A percentile compares a stretch with the other conserved stretches of the same genome.
Conservation (phyloP, 179 eudicot genomes). For the Monotropa hypopitys region DNA sequence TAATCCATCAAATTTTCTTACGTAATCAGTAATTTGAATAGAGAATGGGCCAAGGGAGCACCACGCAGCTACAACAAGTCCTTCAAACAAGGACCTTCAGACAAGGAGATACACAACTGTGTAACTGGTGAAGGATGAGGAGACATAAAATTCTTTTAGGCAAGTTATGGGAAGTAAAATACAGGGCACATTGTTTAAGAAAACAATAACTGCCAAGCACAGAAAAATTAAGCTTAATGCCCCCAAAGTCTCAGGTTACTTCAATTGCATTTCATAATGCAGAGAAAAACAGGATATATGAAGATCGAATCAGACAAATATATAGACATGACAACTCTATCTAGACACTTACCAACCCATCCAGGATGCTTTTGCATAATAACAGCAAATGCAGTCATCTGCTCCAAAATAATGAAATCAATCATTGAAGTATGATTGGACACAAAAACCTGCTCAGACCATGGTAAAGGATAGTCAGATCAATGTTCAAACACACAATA, state of each 20-base stretch:
- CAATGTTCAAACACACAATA: background rate
- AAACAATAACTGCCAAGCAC: background rate
- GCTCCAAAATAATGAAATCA: conserved; percentile 88
- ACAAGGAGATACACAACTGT: background rate
- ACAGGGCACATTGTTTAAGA: background rate
- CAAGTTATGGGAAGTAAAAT: background rate
- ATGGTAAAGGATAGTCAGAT: background rate
- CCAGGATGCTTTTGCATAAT: conserved; percentile 99
- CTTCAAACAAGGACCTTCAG: background rate
- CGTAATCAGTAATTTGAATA: background rate
- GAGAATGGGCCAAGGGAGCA: background rate
- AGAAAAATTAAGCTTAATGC: background rate
- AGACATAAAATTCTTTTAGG: background rate
- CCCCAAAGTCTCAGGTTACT: background rate
- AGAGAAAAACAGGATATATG: background rate
- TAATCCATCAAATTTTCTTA: background rate
- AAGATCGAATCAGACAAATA: background rate
- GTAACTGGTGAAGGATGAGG: too few species aligned
- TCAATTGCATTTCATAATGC: background rate
- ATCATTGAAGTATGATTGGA: conserved; percentile 98
- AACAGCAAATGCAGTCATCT: conserved; percentile 98
- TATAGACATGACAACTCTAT: background rate
- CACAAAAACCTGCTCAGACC: conserved; percentile 71
- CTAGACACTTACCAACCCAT: conserved; percentile 79
- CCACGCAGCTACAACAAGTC: background rate